A percentile compares a stretch with the other conserved stretches of the same genome.
Conservation (phyloP, 352 stramenopile genomes). For the Phytophthora hibernalis region DNA sequence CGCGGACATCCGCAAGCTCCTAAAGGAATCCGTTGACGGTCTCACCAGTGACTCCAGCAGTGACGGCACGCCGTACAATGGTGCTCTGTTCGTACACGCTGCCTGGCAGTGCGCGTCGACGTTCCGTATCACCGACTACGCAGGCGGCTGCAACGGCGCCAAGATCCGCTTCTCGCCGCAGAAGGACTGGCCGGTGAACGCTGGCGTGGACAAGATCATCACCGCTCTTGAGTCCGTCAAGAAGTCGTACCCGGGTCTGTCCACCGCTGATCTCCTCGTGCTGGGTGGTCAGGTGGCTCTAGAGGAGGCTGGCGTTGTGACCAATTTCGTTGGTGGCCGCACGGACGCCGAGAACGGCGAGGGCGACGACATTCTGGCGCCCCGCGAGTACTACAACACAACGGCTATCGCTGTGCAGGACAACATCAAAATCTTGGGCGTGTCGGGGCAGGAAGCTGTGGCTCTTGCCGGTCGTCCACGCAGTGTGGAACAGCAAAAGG, state of each 20-base stretch:
- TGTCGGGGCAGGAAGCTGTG: conserved; percentile 92
- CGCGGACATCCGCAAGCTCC: conserved; percentile 32
- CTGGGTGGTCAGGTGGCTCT: conserved; percentile 69
- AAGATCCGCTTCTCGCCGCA: no score
- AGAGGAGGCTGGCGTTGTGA: no score
- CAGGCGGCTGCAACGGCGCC: conserved; percentile 87
- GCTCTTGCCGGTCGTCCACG: no score
- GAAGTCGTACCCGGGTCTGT: conserved; percentile 84
- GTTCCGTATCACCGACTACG: conserved; percentile 80
- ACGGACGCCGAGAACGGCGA: no score
- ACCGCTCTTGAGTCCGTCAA: conserved; percentile 87
- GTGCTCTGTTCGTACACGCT: conserved; percentile 72
- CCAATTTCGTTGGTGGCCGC: no score
- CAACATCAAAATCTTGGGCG: conserved; percentile 94
- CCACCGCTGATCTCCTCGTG: conserved; percentile 94
- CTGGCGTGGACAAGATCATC: no score
- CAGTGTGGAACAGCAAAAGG: no score
- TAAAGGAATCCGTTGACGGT: conserved; percentile 31
- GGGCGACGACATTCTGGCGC: conserved; percentile 87
- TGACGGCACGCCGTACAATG: no score
- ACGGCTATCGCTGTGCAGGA: conserved; percentile 88
- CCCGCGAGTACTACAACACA: conserved; percentile 79
- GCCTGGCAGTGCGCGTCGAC: conserved; percentile 91
- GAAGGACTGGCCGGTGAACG: no score
- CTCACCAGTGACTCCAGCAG: conserved; percentile 40